Base-by-base conservation (phyloP, 176 grass and related monocot genomes). In the Bonia amplexicaulis region DNA sequence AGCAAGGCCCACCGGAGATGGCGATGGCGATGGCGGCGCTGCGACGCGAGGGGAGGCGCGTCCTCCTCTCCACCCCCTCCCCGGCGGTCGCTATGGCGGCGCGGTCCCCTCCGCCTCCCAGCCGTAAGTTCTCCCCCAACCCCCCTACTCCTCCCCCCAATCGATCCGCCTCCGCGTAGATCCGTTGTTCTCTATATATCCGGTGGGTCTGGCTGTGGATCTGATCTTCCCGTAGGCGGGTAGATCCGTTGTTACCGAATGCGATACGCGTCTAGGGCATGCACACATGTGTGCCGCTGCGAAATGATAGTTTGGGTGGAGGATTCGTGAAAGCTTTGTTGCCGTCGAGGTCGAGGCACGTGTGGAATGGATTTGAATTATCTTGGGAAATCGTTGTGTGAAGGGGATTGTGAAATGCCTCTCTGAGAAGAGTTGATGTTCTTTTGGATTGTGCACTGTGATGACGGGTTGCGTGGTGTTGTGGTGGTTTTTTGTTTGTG, bases 21-120 rank as follows among this genome's bases (percentile, higher is more conserved):
- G 92, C 92, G 91, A 94, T 94, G 95, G 92, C 92, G 91, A 90
- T 93, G 90, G 86, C 95, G 55, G 90, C 84, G 53, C 20, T 94
- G 74, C 74, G 92, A 84, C 74, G 89, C 62, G 90, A 92, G 87
- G 90, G 92, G 81, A 91, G 87, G 86, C 81, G 88, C 14, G 17
- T 86, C 74, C 86, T 97, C 81, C 80, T 92, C 78, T 69, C 86
- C 11, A 76, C 88, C 16, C 57, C 85, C 7, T 51, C 80, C 19
- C 31, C 66, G 57, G 84, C 79, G 20, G 86, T 77, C 52, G 41
- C 86, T 44, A 74, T 80, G 74, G 84, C 75, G 23, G 84, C 80
- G 62, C 90, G 85, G 42, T 93, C 82, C 51, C 81, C 63, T 74
- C 82, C 64, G 71, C 74, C 7, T 63, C 88, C 37, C 86, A 89